Evolutionary conservation across 306 rosid genomes (phyloP), one percentile per base, ranked within the genome.

Genomic region (Vigna trinervia): DNA sequence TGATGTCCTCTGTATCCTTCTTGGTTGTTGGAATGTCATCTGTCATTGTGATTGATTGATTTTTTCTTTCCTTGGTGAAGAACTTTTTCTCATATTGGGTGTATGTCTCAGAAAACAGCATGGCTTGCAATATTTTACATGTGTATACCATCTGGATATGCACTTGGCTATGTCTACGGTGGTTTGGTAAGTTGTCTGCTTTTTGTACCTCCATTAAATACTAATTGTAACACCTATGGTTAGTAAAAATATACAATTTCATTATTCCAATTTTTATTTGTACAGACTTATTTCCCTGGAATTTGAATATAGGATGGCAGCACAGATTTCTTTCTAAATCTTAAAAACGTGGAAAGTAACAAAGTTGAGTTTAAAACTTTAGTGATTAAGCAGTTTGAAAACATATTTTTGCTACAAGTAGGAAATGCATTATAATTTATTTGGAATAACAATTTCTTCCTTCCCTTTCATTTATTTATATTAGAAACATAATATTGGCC

Each of bases 101-200:
- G 47, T 71, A 23, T 84, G 61, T 60, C 53, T 15, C 89, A 94
- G 98, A 94, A 90, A 91, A 83, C 96, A 0, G 87, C 76, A 0
- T 93, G 98, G 98, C 93, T 93, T 39, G 81, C 83, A 51, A 51
- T 84, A 67, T 93, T 93, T 71, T 94, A 86, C 89, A 91, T 91
- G 97, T 91, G 97, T 73, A 88, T 94, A 84, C 94, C 98, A 19
- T 38, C 87, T 15, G 98, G 98, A 75, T 87, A 82, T 83, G 98
- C 98, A 17, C 53, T 91, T 79, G 98, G 98, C 78, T 91, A 92
- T 73, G 74, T 94, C 69, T 90, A 86, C 38, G 97, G 97, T 75
- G 96, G 98, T 73, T 53, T 90, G 82, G 97, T 94, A 85, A 81
- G 93, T 94, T 19, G 15, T 71, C 53, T 15, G 17, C 39, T 78